Evolutionary conservation across 129 eudicot species (phyloP), one percentile per base, ranked within the genome.

Genomic region (Sambucus nigra): DNA sequence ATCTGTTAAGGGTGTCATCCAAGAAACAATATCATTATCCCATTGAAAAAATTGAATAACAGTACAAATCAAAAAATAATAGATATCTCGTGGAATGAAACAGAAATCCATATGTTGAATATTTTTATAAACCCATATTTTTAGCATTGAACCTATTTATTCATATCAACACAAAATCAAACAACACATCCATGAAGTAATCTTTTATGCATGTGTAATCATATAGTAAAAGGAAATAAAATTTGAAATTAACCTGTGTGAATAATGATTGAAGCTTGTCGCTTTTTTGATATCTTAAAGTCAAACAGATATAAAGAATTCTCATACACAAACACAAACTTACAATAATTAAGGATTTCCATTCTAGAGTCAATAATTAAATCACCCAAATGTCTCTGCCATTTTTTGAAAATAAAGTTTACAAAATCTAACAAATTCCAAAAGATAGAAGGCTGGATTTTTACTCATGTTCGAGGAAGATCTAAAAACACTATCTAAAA

Each of bases 151-250:
- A 47, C 17, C 25, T 60, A 67, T 51, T 16, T 55, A 73, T 47
- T 48, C 29, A n/a, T 44, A 59, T 57, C 39, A 31, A 0, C 10
- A 31, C 38, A 31, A 5, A 11, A 6, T 31, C 10, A 31, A 31
- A 31, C 38, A 31, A 31, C 38, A 29, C 18, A 35, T 5, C 3
- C 17, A 57, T 29, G 40, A 52, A 59, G 7, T 19, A 19, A 18
- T 26, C n/a, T 48, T 15, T 0, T 39, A 35, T 52, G 63, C 5
- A 60, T 50, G 33, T 22, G 25, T 53, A 56, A 31, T n/a, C n/a
- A n/a, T 42, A 83, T 78, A 76, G 84, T 93, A 81, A 89, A 51
- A 95, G 98, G 69, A 89, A 89, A 61, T 84, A 88, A 21, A 95
- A 81, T 54, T 89, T 89, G 67, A 89, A 93, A 68, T 68, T 52